These are phyloP conservation scores for Trichothecium roseum DNA, from an alignment of 2,329 filamentous ascomycete genomes.

Conservation along the genomic window DNA sequence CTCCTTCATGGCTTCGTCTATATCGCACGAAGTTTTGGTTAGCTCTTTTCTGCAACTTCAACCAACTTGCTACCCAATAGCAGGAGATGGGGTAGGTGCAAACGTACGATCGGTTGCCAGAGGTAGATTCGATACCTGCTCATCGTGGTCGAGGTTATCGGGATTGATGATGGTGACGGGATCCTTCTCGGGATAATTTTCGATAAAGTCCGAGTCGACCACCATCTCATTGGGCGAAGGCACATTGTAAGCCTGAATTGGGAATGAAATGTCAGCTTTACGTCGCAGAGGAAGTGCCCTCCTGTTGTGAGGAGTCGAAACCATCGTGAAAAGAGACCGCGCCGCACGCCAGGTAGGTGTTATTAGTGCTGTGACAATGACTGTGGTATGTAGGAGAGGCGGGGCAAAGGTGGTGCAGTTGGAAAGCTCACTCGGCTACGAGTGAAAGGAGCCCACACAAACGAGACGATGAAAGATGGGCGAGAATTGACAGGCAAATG, in stretches of 20 bases:
- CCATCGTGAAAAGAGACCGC: constrained; percentile 11
- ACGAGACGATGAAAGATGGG: neutral
- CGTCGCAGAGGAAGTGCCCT: constrained; percentile 9
- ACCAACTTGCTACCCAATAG: neutral
- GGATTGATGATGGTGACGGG: constrained; percentile 44
- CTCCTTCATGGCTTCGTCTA: constrained; percentile 79
- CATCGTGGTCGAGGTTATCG: constrained; percentile 39
- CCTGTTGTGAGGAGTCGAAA: constrained; percentile 7
- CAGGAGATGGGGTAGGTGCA: constrained; percentile 3
- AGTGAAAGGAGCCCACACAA: neutral
- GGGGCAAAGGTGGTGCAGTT: constrained; percentile 1
- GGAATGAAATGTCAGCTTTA: constrained; percentile 14
- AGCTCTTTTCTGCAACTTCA: neutral
- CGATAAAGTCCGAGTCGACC: constrained; percentile 43
- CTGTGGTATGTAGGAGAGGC: neutral
- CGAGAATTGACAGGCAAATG: neutral
- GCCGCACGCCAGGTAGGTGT: too few relatives aligned
- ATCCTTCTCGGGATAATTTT: constrained; percentile 38
- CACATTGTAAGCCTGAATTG: constrained; percentile 38
- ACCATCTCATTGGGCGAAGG: constrained; percentile 48
- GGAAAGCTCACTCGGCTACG: too few relatives aligned
- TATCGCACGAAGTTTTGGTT: neutral
- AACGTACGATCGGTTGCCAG: constrained; percentile 44
- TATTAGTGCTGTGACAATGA: too few relatives aligned
- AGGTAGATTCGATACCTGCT: constrained; percentile 31